These are phyloP conservation scores for Phytophthora kernoviae DNA, from an alignment of 352 stramenopile genomes.

Conservation along the genomic window DNA sequence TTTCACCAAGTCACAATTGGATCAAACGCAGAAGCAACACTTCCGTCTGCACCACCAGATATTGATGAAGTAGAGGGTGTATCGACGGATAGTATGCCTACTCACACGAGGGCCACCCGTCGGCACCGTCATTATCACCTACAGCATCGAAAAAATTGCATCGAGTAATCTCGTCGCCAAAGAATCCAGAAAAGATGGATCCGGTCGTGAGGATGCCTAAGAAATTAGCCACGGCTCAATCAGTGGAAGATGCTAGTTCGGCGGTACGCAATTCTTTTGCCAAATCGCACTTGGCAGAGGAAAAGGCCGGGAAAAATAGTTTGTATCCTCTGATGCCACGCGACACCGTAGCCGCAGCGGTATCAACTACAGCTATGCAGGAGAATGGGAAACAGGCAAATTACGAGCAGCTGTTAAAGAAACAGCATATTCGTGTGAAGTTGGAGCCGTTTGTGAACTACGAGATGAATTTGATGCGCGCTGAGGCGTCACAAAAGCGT, in stretches of 20 bases:
- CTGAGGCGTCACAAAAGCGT: slow-evolving; percentile 76
- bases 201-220: slow-evolving; percentile 20
- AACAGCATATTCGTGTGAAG: slow-evolving; percentile 71
- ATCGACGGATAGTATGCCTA: not conserved
- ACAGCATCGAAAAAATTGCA: slow-evolving; percentile 48
- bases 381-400: slow-evolving; percentile 9
- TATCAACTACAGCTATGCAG: not conserved
- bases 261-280: slow-evolving; percentile 55
- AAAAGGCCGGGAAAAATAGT: slow-evolving; percentile 26
- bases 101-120: slow-evolving; percentile 24
- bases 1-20: slow-evolving; percentile 35
- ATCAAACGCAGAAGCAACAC: not conserved
- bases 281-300: slow-evolving; percentile 43
- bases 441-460: slow-evolving; percentile 84
- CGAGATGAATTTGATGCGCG: slow-evolving; percentile 81
- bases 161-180: slow-evolving; percentile 17
- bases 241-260: slow-evolving; percentile 32
- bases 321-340: slow-evolving; percentile 50
- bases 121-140: slow-evolving; percentile 52
- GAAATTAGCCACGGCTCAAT: slow-evolving; percentile 2
- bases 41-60: slow-evolving; percentile 37
- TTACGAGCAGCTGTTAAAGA: slow-evolving; percentile 44
- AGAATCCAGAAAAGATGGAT: slow-evolving; percentile 25
- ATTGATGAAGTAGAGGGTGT: slow-evolving; percentile 26
- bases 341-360: slow-evolving; percentile 5